Percentiles rank a stretch among this genome's conserved stretches.
phyloP scores from a whole-genome alignment of 1,284 basidiomycete species.

The Cryptococcus wingfieldii region DNA sequence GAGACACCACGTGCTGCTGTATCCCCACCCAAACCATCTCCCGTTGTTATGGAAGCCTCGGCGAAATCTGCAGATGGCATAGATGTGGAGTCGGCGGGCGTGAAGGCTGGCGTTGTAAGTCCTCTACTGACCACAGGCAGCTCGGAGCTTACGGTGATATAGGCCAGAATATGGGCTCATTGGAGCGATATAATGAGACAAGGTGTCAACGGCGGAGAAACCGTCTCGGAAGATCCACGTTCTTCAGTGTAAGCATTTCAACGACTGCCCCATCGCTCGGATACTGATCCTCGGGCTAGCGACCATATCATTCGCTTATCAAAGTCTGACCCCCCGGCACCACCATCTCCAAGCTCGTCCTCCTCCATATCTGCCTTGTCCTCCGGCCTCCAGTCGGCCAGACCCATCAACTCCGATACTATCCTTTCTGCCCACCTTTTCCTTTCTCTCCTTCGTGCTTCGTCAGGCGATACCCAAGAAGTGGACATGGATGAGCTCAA shows the following conservation, averaged over 20 bases:
- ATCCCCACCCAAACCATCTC: too few species aligned
- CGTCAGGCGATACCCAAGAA: background rate
- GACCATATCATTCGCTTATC: constrained; percentile 31
- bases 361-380: constrained; percentile 13
- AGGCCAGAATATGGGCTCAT: constrained; percentile 36
- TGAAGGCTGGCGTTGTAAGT: constrained; percentile 34
- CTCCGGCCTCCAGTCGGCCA: background rate
- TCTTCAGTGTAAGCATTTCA: constrained; percentile 30
- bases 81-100: constrained; percentile 13
- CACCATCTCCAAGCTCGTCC: constrained; percentile 30
- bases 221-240: constrained; percentile 10
- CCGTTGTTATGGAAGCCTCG: background rate
- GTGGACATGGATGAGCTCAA: constrained; percentile 32
- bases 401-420: constrained; percentile 33
- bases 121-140: background rate
- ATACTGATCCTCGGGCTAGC: constrained; percentile 9
- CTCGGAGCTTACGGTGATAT: background rate
- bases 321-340: constrained; percentile 27
- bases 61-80: constrained; percentile 16
- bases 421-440: constrained; percentile 37
- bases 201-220: constrained; percentile 16
- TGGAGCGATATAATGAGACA: constrained; percentile 34
- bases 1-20: background rate
- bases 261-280: background rate
- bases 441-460: constrained; percentile 29